Evolutionary conservation across 208 protist genomes (phyloP).

Genomic region (Leishmania martiniquensis): DNA sequence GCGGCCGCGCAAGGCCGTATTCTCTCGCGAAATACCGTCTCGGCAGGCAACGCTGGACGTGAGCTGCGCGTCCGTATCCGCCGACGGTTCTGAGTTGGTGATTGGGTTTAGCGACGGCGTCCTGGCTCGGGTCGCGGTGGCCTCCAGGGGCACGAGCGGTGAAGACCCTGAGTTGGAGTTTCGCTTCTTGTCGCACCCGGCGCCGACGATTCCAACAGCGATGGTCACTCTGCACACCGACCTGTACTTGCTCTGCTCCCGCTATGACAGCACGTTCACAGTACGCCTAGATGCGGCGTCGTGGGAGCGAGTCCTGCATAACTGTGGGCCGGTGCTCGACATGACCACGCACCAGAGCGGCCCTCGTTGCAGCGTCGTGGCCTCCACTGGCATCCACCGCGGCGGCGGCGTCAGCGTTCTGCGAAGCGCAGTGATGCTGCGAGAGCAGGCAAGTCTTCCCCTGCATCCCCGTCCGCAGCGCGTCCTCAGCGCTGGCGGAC

Average conservation of each 20-base stretch:
- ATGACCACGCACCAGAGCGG: slow-evolving; percentile 58
- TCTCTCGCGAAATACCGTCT: slow-evolving; percentile 26
- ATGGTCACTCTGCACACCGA: slow-evolving; percentile 19
- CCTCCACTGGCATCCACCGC: slow-evolving; percentile 64
- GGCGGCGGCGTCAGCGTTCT: slow-evolving; percentile 72
- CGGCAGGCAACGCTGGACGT: slow-evolving; percentile 19
- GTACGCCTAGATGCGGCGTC: slow-evolving; percentile 38
- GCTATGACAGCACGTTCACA: slow-evolving; percentile 55
- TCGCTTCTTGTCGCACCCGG: slow-evolving; percentile 26
- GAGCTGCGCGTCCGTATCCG: slow-evolving; percentile 23
- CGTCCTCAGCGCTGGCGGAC: slow-evolving; percentile 24
- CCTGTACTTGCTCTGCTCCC: slow-evolving; percentile 60
- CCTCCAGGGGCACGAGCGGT: neutral
- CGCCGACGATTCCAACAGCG: slow-evolving; percentile 34
- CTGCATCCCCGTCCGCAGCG: slow-evolving; percentile 11
- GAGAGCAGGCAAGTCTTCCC: slow-evolving; percentile 18
- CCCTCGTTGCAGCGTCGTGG: slow-evolving; percentile 58
- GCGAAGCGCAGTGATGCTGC: slow-evolving; percentile 61
- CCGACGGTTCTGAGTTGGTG: slow-evolving; percentile 22
- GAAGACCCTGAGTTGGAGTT: slow-evolving; percentile 27
- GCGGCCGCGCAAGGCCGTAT: slow-evolving; percentile 27
- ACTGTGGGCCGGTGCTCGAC: slow-evolving; percentile 80
- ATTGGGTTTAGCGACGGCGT: slow-evolving; percentile 41
- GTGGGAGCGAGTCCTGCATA: slow-evolving; percentile 45
- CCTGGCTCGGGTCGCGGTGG: slow-evolving; percentile 24